These are phyloP conservation scores for Gastrolobium villosum DNA, from an alignment of 306 rosid genomes.

Conservation along the genomic window DNA sequence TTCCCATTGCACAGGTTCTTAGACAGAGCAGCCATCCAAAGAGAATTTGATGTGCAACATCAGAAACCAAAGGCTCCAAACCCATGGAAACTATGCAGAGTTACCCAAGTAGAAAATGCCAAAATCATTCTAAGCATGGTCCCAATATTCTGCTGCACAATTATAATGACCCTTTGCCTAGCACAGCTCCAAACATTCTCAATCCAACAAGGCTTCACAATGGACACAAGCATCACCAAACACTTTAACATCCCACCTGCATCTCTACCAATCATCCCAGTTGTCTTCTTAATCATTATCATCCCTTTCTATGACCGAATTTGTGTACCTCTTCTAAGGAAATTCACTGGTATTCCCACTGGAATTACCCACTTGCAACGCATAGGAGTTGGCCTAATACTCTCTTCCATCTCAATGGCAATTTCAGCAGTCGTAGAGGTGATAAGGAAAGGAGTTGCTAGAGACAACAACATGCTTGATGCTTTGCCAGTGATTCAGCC, in stretches of 20 bases:
- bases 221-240: slow-evolving; percentile 70
- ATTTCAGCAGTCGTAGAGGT: slow-evolving; percentile 72
- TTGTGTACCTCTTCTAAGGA: slow-evolving; percentile 65
- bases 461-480: slow-evolving; percentile 72
- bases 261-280: slow-evolving; percentile 81
- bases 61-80: slow-evolving; percentile 48
- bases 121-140: slow-evolving; percentile 80
- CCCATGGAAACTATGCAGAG: slow-evolving; percentile 86
- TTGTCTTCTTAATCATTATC: slow-evolving; percentile 62
- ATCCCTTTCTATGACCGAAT: slow-evolving; percentile 77
- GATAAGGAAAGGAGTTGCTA: slow-evolving; percentile 72
- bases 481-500: slow-evolving; percentile 72
- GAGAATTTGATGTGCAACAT: slow-evolving; percentile 31
- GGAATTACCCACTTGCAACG: slow-evolving; percentile 86
- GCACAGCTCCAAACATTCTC: slow-evolving; percentile 98
- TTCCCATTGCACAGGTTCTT: slow-evolving; percentile 62
- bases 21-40: slow-evolving; percentile 84
- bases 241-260: slow-evolving; percentile 82
- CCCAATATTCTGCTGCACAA: slow-evolving; percentile 87
- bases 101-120: slow-evolving; percentile 89
- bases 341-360: slow-evolving; percentile 72
- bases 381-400: slow-evolving; percentile 84
- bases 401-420: slow-evolving; percentile 83
- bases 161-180: slow-evolving; percentile 87
- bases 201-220: slow-evolving; percentile 75